Evolutionary conservation across 2,329 filamentous ascomycete species (phyloP).

Genomic region (Furcasterigmium sp.): DNA sequence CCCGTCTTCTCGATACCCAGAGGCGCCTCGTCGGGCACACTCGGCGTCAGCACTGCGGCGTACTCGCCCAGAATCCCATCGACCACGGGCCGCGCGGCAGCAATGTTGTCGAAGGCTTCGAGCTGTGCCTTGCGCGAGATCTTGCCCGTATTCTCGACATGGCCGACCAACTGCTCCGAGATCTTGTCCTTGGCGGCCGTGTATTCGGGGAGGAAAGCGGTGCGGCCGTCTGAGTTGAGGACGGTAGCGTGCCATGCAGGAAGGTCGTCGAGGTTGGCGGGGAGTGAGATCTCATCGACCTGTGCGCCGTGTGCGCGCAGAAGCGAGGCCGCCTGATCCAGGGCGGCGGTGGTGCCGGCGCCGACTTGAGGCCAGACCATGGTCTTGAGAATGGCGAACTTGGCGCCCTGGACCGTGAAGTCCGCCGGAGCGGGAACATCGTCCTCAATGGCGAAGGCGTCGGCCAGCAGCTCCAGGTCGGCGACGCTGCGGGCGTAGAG

Average conservation of each 20-base stretch:
- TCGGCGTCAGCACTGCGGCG: slow-evolving; percentile 50
- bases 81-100: slow-evolving; percentile 42
- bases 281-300: slow-evolving; percentile 51
- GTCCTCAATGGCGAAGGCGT: slow-evolving; percentile 48
- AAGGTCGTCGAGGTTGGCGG: slow-evolving; percentile 39
- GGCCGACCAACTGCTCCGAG: slow-evolving; percentile 33
- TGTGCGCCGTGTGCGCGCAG: slow-evolving; percentile 41
- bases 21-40: slow-evolving; percentile 51
- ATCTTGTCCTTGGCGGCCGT: slow-evolving; percentile 40
- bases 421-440: slow-evolving; percentile 28
- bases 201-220: slow-evolving; percentile 51
- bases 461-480: slow-evolving; percentile 52
- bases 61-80: slow-evolving; percentile 44
- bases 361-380: slow-evolving; percentile 44
- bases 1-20: slow-evolving; percentile 48
- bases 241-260: slow-evolving; percentile 47
- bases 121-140: slow-evolving; percentile 42
- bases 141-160: slow-evolving; percentile 43
- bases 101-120: slow-evolving; percentile 46
- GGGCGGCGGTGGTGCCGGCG: slow-evolving; percentile 34
- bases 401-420: slow-evolving; percentile 37
- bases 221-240: slow-evolving; percentile 45
- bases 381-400: slow-evolving; percentile 50
- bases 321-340: slow-evolving; percentile 32
- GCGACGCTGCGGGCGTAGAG: slow-evolving; percentile 52